phyloP scores from a whole-genome alignment of 257 asterid genomes.

The Scutellaria baicalensis region DNA sequence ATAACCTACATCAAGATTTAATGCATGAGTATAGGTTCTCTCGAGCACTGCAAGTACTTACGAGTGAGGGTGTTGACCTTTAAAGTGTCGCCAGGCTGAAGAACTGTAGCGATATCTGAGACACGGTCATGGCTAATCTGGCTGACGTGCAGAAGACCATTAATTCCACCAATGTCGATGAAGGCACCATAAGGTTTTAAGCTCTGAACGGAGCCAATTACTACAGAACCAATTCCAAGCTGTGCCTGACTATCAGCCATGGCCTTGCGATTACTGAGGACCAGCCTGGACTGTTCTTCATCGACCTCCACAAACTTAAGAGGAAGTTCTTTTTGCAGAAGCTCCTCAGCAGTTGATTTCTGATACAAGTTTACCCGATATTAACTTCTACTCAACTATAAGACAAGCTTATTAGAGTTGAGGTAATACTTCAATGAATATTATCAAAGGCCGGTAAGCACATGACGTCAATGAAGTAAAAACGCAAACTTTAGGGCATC shows the following conservation, averaged over 20 bases:
- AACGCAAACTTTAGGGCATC: background rate
- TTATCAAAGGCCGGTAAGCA: background rate
- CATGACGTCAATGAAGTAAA: background rate
- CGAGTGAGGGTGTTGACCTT: constrained; percentile 42
- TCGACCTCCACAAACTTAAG: constrained; percentile 89
- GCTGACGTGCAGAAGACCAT: constrained; percentile 93
- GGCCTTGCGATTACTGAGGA: constrained; percentile 95
- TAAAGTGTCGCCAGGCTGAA: constrained; percentile 90
- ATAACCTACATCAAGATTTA: constrained; percentile 53
- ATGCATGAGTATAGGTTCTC: constrained; percentile 5
- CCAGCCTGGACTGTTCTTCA: constrained; percentile 78
- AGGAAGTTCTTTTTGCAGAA: constrained; percentile 76
- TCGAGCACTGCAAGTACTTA: background rate
- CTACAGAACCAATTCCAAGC: constrained; percentile 93
- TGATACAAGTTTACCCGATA: constrained; percentile 23
- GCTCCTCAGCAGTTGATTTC: constrained; percentile 93
- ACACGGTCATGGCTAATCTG: constrained; percentile 97
- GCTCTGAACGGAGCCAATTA: constrained; percentile 88
- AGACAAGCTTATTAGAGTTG: background rate
- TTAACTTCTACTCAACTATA: background rate
- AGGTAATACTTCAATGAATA: background rate
- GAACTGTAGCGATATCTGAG: constrained; percentile 81
- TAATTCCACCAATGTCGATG: constrained; percentile 92
- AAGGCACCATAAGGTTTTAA: constrained; percentile 97
- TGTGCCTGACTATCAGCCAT: constrained; percentile 98